Percentiles rank a stretch among this genome's conserved stretches.
Evolutionary conservation across 768 basidiomycete species (phyloP).

Genomic region (Crucibulum laeve): DNA sequence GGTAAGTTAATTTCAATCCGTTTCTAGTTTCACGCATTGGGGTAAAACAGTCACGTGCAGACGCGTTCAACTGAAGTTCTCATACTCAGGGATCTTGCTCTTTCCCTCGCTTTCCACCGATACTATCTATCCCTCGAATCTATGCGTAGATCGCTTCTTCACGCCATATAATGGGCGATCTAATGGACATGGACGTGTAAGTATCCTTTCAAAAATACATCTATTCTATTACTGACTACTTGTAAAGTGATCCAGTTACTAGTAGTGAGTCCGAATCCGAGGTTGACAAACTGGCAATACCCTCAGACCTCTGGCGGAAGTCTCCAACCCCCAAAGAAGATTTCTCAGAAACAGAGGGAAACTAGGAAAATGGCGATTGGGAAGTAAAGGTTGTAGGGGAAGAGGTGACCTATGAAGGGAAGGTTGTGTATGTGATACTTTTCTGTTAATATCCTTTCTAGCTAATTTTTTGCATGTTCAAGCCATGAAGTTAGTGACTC

Average conservation of each 20-base stretch:
- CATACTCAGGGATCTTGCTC: too few species aligned
- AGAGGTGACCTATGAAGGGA: not conserved
- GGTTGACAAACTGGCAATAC: too few species aligned
- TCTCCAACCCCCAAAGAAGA: not conserved
- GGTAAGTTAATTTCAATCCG: too few species aligned
- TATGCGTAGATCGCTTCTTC: not conserved
- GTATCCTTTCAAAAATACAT: too few species aligned
- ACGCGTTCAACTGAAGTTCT: not conserved
- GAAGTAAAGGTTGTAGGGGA: not conserved
- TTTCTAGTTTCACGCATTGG: too few species aligned
- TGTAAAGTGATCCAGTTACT: too few species aligned
- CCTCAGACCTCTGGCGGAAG: not conserved
- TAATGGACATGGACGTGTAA: too few species aligned
- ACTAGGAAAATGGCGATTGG: not conserved
- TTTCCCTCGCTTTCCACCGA: too few species aligned
- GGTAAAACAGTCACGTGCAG: too few species aligned
- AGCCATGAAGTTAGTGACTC: not conserved
- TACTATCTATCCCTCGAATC: not conserved
- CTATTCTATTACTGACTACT: too few species aligned
- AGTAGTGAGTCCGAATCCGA: too few species aligned
- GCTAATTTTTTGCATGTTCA: not conserved
- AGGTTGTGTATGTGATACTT: not conserved
- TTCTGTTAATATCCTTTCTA: not conserved
- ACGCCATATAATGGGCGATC: not conserved
- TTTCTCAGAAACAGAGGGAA: not conserved